These are phyloP conservation scores for Phytophthora cryptogea DNA, from an alignment of 352 stramenopile species.

Conservation along the genomic window DNA sequence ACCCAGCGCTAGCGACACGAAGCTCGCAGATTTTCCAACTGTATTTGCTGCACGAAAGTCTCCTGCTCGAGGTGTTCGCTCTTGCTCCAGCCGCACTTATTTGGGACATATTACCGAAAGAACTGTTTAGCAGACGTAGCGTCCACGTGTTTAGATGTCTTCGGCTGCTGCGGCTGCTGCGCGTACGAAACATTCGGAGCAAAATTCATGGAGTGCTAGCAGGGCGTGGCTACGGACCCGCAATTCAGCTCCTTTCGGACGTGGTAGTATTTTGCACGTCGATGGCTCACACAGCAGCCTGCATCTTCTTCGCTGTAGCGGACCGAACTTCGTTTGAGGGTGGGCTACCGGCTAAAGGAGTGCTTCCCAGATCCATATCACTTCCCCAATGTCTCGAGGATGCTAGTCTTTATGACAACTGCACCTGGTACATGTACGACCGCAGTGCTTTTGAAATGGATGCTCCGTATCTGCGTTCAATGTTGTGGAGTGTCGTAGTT, in stretches of 20 bases:
- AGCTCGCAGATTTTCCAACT: constrained; percentile 31
- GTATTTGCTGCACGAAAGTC: constrained; percentile 49
- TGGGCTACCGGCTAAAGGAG: constrained; percentile 42
- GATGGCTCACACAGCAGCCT: constrained; percentile 50
- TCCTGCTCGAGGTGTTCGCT: constrained; percentile 38
- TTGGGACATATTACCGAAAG: constrained; percentile 67
- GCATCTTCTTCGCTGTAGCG: constrained; percentile 60
- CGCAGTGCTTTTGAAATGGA: constrained; percentile 63
- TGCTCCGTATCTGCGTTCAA: constrained; percentile 58
- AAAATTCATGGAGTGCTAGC: constrained; percentile 51
- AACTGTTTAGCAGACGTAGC: constrained; percentile 31
- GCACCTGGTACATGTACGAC: constrained; percentile 76
- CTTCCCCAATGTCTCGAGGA: constrained; percentile 48
- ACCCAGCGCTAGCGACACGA: constrained; percentile 15
- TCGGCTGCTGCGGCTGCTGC: constrained; percentile 52
- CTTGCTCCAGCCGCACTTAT: constrained; percentile 45
- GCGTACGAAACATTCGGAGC: constrained; percentile 43
- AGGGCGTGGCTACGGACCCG: constrained; percentile 44
- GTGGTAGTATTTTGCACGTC: constrained; percentile 50
- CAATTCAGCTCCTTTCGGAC: constrained; percentile 52
- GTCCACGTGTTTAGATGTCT: constrained; percentile 43
- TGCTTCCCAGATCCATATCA: constrained; percentile 37
- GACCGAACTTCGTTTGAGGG: constrained; percentile 50
- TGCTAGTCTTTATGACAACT: constrained; percentile 58
- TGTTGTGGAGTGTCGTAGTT: constrained; percentile 76